Conservation (phyloP, 2,329 filamentous ascomycete species). For the Fusarium euwallaceae region DNA sequence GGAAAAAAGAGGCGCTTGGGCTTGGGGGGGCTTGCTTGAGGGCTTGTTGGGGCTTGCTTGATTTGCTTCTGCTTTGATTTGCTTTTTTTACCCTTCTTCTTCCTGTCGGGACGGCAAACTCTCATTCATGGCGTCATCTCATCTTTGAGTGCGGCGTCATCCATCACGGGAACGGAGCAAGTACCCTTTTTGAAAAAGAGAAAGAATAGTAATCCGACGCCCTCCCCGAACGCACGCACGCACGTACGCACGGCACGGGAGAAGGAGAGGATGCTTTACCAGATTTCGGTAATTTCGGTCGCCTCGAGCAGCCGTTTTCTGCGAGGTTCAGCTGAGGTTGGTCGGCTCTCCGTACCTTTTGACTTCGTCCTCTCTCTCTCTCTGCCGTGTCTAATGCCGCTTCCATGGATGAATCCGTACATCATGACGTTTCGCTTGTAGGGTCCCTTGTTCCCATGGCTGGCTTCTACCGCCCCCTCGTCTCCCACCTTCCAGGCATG, state of each 20-base stretch:
- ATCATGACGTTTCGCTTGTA: conserved; percentile 9
- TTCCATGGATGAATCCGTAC: conserved; percentile 3
- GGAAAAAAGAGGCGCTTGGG: background rate
- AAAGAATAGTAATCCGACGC: background rate
- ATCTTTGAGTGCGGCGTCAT: conserved; percentile 12
- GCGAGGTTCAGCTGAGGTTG: background rate
- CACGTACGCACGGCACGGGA: background rate
- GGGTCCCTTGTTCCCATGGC: background rate
- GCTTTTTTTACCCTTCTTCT: background rate
- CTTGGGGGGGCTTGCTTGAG: background rate
- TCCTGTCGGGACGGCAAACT: conserved; percentile 9
- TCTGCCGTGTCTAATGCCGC: conserved; percentile 6
- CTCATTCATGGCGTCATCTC: conserved; percentile 32
- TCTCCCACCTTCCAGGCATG: background rate
- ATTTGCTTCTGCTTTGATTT: background rate
- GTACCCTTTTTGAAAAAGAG: background rate
- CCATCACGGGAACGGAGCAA: background rate
- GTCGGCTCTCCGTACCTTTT: background rate
- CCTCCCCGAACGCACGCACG: background rate
- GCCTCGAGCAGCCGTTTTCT: background rate
- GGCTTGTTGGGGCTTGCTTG: background rate
- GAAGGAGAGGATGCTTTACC: background rate
- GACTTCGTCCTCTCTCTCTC: background rate
- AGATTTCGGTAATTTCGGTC: conserved; percentile 2
- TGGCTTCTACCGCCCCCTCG: background rate